phyloP scores from a whole-genome alignment of 257 asterid species.

The Nicotiana benthamiana region DNA sequence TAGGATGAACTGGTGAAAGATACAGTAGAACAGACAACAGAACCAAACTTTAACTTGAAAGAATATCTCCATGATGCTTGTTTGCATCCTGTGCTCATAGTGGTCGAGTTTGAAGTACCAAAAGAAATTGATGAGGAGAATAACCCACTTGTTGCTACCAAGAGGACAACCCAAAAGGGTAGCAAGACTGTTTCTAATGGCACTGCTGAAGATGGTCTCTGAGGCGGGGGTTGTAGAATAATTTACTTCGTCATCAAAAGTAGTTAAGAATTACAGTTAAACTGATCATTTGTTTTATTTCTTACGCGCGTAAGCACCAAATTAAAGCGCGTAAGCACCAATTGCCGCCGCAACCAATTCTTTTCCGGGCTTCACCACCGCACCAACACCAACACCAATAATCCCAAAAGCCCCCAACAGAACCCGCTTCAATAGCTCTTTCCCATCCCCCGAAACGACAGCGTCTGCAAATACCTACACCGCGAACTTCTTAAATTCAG shows the following conservation, averaged over 20 bases:
- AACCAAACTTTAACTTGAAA: constrained; percentile 38
- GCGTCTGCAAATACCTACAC: constrained; percentile 43
- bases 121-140: constrained; percentile 22
- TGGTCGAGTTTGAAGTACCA: constrained; percentile 12
- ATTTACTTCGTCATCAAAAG: not conserved
- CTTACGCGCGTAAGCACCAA: too few relatives aligned
- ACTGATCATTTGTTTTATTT: not conserved
- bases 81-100: constrained; percentile 55
- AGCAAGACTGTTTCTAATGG: constrained; percentile 17
- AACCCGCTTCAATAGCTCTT: constrained; percentile 40
- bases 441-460: constrained; percentile 35
- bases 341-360: constrained; percentile 53
- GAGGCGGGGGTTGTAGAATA: not conserved
- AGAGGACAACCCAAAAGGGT: constrained; percentile 20
- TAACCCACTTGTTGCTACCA: constrained; percentile 28
- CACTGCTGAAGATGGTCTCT: constrained; percentile 6
- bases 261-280: not conserved
- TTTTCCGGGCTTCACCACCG: constrained; percentile 43
- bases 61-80: constrained; percentile 41
- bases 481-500: constrained; percentile 50
- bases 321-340: constrained; percentile 75
- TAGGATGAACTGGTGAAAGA: constrained; percentile 69
- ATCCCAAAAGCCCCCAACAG: constrained; percentile 68
- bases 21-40: constrained; percentile 52
- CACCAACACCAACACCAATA: constrained; percentile 59